Conservation (phyloP, 2,329 filamentous ascomycete genomes). For the Xylariales sp. region DNA sequence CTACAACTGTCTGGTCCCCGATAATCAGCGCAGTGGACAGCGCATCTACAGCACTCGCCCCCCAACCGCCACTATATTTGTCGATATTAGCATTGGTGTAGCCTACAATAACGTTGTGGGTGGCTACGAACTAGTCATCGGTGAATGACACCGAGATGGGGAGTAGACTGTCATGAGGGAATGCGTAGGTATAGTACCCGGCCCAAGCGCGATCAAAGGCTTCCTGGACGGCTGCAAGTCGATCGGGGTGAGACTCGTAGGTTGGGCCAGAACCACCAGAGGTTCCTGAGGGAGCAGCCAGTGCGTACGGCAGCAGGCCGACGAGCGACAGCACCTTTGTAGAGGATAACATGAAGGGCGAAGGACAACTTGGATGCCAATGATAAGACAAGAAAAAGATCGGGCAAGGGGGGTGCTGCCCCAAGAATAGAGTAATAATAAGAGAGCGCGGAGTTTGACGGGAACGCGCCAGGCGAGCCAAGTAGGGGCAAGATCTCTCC, state of each 20-base stretch:
- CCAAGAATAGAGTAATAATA: too few species aligned
- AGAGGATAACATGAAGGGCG: constrained; percentile 9
- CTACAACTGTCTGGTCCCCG: constrained; percentile 62
- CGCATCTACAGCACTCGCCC: constrained; percentile 76
- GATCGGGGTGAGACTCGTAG: constrained; percentile 28
- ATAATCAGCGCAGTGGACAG: constrained; percentile 77
- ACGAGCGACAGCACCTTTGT: constrained; percentile 4
- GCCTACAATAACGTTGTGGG: too few species aligned
- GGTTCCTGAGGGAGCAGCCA: constrained; percentile 3
- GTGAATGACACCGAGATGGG: constrained; percentile 61
- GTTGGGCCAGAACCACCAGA: constrained; percentile 1
- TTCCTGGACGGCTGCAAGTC: constrained; percentile 59
- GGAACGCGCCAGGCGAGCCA: too few species aligned
- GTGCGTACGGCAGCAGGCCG: neutral
- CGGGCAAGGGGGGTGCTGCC: neutral
- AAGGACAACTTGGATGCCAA: too few species aligned
- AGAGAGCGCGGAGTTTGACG: too few species aligned
- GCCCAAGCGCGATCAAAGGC: constrained; percentile 69
- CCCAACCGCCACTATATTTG: constrained; percentile 69
- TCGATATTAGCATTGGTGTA: constrained; percentile 15
- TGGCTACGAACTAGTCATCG: constrained; percentile 62
- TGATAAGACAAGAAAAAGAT: neutral
- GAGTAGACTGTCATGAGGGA: constrained; percentile 70
- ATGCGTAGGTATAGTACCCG: constrained; percentile 70
- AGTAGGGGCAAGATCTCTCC: too few species aligned